Conservation (phyloP, 495 filamentous ascomycete genomes). For the Trichoderma gamsii region DNA sequence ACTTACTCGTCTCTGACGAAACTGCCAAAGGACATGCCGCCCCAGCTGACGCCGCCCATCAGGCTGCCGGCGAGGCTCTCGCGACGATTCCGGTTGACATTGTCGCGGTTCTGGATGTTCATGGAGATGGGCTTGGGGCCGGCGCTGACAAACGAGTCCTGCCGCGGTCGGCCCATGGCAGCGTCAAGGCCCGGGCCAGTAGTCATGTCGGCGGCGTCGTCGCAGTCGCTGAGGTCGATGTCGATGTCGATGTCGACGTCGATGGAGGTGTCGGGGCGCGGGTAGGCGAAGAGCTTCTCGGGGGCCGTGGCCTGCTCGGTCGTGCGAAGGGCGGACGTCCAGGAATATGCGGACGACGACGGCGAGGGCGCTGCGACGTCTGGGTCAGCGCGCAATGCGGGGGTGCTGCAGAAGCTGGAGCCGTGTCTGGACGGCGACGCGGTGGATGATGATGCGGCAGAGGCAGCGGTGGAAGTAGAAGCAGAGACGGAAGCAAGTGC, state of each 20-base stretch:
- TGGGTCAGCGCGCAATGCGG: conserved; percentile 22
- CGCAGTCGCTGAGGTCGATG: conserved; percentile 40
- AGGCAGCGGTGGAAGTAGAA: neutral
- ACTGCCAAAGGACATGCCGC: conserved; percentile 89
- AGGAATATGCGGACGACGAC: conserved; percentile 21
- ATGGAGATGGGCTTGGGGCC: conserved; percentile 84
- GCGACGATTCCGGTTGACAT: conserved; percentile 57
- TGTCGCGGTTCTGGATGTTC: conserved; percentile 62
- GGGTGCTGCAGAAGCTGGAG: conserved; percentile 7
- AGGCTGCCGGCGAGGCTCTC: conserved; percentile 85
- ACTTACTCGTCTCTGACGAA: conserved; percentile 98
- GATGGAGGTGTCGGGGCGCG: conserved; percentile 18
- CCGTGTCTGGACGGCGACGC: neutral
- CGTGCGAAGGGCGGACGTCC: conserved; percentile 1
- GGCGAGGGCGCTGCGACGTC: conserved; percentile 33
- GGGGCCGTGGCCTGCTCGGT: neutral
- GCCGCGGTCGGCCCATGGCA: conserved; percentile 46
- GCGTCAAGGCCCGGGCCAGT: conserved; percentile 54
- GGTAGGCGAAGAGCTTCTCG: conserved; percentile 12
- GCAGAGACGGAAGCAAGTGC: conserved; percentile 20
- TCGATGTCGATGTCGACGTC: conserved; percentile 19
- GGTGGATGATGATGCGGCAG: neutral
- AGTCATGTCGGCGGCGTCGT: conserved; percentile 50
- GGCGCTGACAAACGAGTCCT: conserved; percentile 74
- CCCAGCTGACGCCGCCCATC: conserved; percentile 94